A percentile compares a stretch with the other conserved stretches of the same genome.
These are phyloP conservation scores for Tulasnella sp. DNA, from an alignment of 768 basidiomycete genomes.

Conservation along the genomic window DNA sequence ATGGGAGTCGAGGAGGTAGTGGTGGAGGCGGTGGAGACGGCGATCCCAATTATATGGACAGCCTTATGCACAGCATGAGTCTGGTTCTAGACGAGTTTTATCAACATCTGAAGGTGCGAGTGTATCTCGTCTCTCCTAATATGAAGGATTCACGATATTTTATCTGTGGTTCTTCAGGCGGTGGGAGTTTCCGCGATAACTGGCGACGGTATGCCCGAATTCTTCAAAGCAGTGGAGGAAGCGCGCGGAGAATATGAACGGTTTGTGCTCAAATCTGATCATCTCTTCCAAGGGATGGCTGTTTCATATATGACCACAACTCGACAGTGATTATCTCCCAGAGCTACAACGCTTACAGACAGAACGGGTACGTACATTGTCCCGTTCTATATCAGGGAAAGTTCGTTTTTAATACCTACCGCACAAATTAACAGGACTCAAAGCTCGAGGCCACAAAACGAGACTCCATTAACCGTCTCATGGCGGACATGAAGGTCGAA, in stretches of 20 bases:
- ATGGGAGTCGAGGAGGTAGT: slow-evolving; percentile 36
- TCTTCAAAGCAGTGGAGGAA: slow-evolving; percentile 84
- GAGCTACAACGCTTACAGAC: slow-evolving; percentile 61
- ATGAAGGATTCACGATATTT: neutral
- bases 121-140: neutral
- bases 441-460: slow-evolving; percentile 55
- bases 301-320: neutral
- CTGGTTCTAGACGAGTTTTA: slow-evolving; percentile 97
- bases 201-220: slow-evolving; percentile 85
- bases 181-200: slow-evolving; percentile 96
- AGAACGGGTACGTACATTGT: slow-evolving; percentile 23
- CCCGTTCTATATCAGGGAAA: neutral
- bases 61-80: slow-evolving; percentile 98
- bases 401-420: neutral
- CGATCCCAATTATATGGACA: slow-evolving; percentile 96
- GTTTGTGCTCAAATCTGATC: slow-evolving; percentile 36
- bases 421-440: slow-evolving; percentile 39
- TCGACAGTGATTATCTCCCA: slow-evolving; percentile 74
- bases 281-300: neutral
- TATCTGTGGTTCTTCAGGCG: slow-evolving; percentile 39
- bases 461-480: slow-evolving; percentile 65
- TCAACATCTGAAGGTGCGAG: slow-evolving; percentile 73
- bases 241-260: slow-evolving; percentile 81
- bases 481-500: slow-evolving; percentile 73
- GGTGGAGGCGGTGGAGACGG: slow-evolving; percentile 48